Base-by-base conservation (phyloP, 2,329 filamentous ascomycete genomes). In the Colletotrichum tropicale region DNA sequence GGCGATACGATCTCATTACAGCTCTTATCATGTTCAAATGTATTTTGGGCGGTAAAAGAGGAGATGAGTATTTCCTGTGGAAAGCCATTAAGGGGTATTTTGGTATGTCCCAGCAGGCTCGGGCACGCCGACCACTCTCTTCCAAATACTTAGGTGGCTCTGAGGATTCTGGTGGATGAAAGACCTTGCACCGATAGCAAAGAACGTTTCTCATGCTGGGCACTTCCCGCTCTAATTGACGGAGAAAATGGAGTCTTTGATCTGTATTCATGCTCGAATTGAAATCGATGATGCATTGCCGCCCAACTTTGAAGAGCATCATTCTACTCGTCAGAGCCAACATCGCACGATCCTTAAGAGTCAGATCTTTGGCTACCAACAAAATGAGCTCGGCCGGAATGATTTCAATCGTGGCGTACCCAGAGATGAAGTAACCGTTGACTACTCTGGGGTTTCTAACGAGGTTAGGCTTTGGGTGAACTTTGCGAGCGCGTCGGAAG, bases 181-280 rank as follows among this genome's bases (percentile, higher is more conserved):
- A 43, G 1, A 43, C 0, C 8, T 43, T 0, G 38, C 38, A 43
- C 38, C 0, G 1, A n/a, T n/a, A n/a, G 18, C 38, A 43, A 43
- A 43, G 38, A 6, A 43, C 0, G 8, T 43, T 0, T 43, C 0
- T 43, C 0, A 43, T 43, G 18, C 38, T n/a, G 9, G 0, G 5
- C 0, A 3, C 0, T 43, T n/a, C 38, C 0, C 1, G 0, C 38
- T 43, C 18, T 2, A 43, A 43, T 12, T 43, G 18, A 3, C 0
- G 2, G 18, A 28, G 28, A 28, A 28, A 28, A 13, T 15, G 5
- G 12, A 34, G 6, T 12, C 6, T 34, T 34, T 6, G 4, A 5
- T 13, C 6, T 15, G 5, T 6, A 15, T 7, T 7, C 2, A 36
- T 36, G 6, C 34, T 36, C 15, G 2, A 36, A 15, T 36, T 7